Percentiles rank a stretch among this genome's conserved stretches.
These are phyloP conservation scores for Tricholoma flavovirens DNA, from an alignment of 768 basidiomycete species.

Conservation along the genomic window DNA sequence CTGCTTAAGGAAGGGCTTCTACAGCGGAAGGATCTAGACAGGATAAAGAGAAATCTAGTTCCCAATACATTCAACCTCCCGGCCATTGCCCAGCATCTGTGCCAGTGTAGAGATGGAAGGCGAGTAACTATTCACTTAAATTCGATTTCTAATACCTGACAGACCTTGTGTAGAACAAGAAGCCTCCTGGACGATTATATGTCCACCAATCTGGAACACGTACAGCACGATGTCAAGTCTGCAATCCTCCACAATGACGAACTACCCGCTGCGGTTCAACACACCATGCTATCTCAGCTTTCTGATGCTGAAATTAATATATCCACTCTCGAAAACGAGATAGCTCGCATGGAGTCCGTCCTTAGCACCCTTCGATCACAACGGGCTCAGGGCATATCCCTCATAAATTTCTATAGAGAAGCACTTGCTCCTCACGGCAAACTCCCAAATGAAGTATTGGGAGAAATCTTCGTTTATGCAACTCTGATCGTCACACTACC, in stretches of 20 bases:
- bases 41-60: neutral
- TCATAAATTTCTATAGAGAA: neutral
- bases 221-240: neutral
- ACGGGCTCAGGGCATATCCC: neutral
- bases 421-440: conserved; percentile 3
- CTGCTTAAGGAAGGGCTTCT: neutral
- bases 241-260: neutral
- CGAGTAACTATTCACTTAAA: neutral
- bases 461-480: neutral
- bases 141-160: neutral
- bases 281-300: neutral
- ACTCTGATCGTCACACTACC: neutral
- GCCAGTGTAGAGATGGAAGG: neutral
- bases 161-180: neutral
- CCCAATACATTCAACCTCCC: neutral
- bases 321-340: neutral
- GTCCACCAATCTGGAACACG: neutral
- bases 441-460: neutral
- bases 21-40: neutral
- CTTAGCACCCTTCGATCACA: neutral
- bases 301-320: neutral
- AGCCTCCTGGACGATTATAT: too few relatives aligned
- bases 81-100: neutral
- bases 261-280: neutral
- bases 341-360: neutral